Conservation (phyloP, 2,329 filamentous ascomycete genomes). For the Ophiostoma pallidulum region DNA sequence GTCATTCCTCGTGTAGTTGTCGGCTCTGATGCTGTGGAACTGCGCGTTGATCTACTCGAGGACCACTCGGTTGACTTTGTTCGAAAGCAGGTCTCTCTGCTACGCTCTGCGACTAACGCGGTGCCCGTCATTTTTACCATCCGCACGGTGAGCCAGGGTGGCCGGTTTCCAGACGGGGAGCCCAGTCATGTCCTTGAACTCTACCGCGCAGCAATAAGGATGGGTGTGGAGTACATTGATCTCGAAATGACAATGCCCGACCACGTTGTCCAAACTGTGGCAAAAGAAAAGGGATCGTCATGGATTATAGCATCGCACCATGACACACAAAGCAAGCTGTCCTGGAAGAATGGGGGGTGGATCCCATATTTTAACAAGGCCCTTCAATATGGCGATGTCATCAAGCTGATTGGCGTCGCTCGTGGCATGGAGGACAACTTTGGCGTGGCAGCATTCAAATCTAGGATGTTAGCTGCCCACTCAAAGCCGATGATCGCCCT, state of each 20-base stretch:
- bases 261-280: conserved; percentile 59
- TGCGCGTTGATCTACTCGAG: conserved; percentile 82
- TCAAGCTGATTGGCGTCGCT: conserved; percentile 86
- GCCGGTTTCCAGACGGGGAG: conserved; percentile 72
- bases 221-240: conserved; percentile 88
- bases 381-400: conserved; percentile 79
- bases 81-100: conserved; percentile 67
- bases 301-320: conserved; percentile 94
- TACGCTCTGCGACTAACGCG: conserved; percentile 53
- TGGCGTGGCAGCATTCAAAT: conserved; percentile 71
- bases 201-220: conserved; percentile 67
- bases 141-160: conserved; percentile 76
- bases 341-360: conserved; percentile 92
- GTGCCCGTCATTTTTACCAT: conserved; percentile 83
- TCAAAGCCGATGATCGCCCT: conserved; percentile 82
- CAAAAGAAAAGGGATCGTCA: conserved; percentile 58
- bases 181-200: conserved; percentile 62
- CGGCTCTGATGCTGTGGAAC: conserved; percentile 85
- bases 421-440: conserved; percentile 75
- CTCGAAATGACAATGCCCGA: conserved; percentile 81
- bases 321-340: conserved; percentile 67
- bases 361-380: conserved; percentile 82
- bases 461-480: conserved; percentile 61
- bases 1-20: conserved; percentile 64
- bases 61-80: conserved; percentile 71